Evolutionary conservation across 805 yeast species (phyloP).

Genomic region (Candida railenensis): DNA sequence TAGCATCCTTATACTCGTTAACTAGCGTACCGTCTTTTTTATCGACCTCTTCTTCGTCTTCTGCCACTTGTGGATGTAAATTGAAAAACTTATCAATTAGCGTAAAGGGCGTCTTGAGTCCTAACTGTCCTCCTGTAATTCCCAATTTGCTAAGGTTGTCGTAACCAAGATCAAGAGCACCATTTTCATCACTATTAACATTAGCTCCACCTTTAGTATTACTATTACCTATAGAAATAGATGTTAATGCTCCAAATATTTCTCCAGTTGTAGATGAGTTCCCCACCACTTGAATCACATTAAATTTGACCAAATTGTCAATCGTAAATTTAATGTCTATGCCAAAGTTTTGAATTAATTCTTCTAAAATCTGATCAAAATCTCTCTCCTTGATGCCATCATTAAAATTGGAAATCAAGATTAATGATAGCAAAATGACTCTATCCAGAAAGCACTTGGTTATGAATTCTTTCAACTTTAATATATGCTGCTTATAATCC

Average conservation of each 20-base stretch:
- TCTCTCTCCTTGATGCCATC: conserved; percentile 72
- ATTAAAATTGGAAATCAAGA: conserved; percentile 60
- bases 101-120: conserved; percentile 32
- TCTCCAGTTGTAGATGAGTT: conserved; percentile 11
- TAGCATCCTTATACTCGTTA: conserved; percentile 44
- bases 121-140: conserved; percentile 27
- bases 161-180: conserved; percentile 11
- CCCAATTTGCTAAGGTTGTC: conserved; percentile 23
- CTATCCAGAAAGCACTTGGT: conserved; percentile 31
- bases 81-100: conserved; percentile 45
- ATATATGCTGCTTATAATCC: conserved; percentile 33
- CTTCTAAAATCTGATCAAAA: conserved; percentile 51
- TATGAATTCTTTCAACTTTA: conserved; percentile 37
- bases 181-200: conserved; percentile 5
- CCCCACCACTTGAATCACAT: conserved; percentile 39
- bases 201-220: background rate
- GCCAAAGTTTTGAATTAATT: conserved; percentile 66
- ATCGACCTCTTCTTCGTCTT: conserved; percentile 18
- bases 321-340: conserved; percentile 47
- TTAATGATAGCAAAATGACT: conserved; percentile 51
- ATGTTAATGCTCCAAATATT: conserved; percentile 20
- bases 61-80: conserved; percentile 41
- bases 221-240: conserved; percentile 8
- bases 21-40: conserved; percentile 11
- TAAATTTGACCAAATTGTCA: conserved; percentile 47